Evolutionary conservation across 495 filamentous ascomycete genomes (phyloP), one percentile per base, ranked within the genome.

Genomic region (Extremus antarcticus): DNA sequence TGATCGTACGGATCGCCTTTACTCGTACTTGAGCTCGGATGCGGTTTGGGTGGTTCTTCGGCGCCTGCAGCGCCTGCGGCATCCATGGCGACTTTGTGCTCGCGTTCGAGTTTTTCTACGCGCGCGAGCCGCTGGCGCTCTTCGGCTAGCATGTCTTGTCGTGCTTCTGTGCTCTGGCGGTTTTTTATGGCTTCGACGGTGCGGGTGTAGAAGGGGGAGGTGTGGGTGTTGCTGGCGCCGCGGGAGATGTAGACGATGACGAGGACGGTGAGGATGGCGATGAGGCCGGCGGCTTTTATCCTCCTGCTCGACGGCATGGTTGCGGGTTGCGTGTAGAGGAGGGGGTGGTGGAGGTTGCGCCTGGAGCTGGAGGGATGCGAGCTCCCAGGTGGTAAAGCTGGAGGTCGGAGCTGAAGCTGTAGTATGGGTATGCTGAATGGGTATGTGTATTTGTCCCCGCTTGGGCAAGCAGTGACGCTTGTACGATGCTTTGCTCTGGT

Each of bases 281-380:
- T 66, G 65, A 86, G 71, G 49, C 74, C 71, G 24, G 85, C 65
- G 38, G 81, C 67, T 51, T 80, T 81, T 41, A 87, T 56, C 51
- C 86, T 81, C 54, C 88, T 78, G 62, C 76, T 76, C 0, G 86
- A 87, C 62, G 82, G 79, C 87, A 94, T 90, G 43, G 54, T 51
- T 16, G 22, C 9, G 10, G 10, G 20, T 22, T 23, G 20, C 23
- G 3, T 23, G 17, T 24, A 21, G 46, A 25, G 46, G 46, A 3
- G 17, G 46, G 19, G 46, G 43, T 39, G n/a, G 35, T 39, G 35
- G n/a, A n/a, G 9, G 35, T 39, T 9, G n/a, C 35, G 35, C n/a
- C n/a, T 35, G 29, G 4, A 7, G 7, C 29, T 7, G 29, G 7
- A 4, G 13, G 13, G 29, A 7, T 13, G 29, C 13, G 29, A 7